Evolutionary conservation across 148 eudicot genomes (phyloP).

Genomic region (Pharnaceum exiguum): DNA sequence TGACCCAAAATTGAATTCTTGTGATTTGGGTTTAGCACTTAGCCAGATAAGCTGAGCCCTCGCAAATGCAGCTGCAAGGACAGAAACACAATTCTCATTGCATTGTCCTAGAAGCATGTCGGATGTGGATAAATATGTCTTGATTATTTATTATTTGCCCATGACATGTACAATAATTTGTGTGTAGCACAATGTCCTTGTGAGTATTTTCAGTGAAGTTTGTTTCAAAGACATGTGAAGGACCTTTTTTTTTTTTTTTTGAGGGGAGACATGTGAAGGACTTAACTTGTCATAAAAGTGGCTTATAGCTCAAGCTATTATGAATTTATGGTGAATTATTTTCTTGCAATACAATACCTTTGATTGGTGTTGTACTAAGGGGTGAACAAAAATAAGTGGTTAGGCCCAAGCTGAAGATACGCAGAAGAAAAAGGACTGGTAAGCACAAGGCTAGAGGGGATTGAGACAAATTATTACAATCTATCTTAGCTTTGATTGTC

Average conservation of each 20-base stretch:
- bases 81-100: background rate
- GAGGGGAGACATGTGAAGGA: background rate
- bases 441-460: too few relatives aligned
- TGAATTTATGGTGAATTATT: background rate
- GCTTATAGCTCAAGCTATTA: background rate
- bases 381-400: too few relatives aligned
- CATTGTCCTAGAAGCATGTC: conserved; percentile 6
- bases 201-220: background rate
- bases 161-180: conserved; percentile 3
- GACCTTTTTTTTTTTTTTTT: too few relatives aligned
- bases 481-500: too few relatives aligned
- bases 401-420: too few relatives aligned
- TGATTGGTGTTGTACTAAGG: too few relatives aligned
- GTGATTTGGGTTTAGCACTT: background rate
- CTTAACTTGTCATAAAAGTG: background rate
- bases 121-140: conserved; percentile 3
- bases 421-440: too few relatives aligned
- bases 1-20: background rate
- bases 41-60: background rate
- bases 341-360: background rate
- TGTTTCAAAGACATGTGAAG: background rate
- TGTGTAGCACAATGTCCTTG: background rate
- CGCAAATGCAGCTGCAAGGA: background rate
- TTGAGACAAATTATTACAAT: too few relatives aligned
- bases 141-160: conserved; percentile 15